phyloP scores from a whole-genome alignment of 345 rosid genomes.

The Bruguiera sexangula region DNA sequence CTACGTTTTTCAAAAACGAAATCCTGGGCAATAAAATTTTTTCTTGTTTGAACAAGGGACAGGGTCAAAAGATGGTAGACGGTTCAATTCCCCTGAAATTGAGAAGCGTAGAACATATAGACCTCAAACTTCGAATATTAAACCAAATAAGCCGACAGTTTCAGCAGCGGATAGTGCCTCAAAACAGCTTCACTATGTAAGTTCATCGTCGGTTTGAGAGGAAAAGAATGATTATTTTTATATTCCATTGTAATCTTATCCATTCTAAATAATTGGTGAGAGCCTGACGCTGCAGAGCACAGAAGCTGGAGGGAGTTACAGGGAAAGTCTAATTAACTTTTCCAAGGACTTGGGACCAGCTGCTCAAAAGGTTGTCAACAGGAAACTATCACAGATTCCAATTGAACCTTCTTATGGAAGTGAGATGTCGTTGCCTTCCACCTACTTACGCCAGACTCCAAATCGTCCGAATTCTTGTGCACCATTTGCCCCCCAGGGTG shows the following conservation, averaged over 20 bases:
- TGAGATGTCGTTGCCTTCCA: neutral
- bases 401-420: constrained; percentile 4
- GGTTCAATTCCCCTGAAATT: neutral
- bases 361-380: constrained; percentile 18
- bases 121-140: neutral
- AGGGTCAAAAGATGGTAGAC: constrained; percentile 14
- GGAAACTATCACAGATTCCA: constrained; percentile 13
- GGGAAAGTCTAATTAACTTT: constrained; percentile 20
- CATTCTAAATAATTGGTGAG: neutral
- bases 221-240: neutral
- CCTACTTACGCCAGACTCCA: neutral
- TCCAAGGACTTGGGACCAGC: constrained; percentile 21
- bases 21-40: neutral
- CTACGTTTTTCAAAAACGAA: neutral
- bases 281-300: constrained; percentile 9
- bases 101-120: constrained; percentile 20
- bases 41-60: constrained; percentile 7
- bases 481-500: neutral
- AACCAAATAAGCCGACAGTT: neutral
- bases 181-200: constrained; percentile 14
- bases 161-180: constrained; percentile 3
- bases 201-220: neutral
- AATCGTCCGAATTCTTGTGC: neutral
- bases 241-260: neutral
- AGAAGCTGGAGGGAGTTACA: neutral